Evolutionary conservation across 805 yeast genomes (phyloP).

Genomic region (Pichia occidentalis): DNA sequence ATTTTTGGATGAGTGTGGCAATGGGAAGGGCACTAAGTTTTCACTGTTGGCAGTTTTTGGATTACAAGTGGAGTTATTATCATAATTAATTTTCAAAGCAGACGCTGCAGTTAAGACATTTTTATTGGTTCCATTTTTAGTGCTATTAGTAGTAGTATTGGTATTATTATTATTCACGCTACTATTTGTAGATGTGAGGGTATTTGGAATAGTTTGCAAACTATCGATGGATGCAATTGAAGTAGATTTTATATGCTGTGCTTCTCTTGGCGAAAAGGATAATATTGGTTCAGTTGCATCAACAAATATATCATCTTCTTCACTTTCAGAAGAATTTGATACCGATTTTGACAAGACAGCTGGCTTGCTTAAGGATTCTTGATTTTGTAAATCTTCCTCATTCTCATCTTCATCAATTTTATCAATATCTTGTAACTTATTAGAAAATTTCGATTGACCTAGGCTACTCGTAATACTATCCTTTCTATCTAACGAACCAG

Average conservation of each 20-base stretch:
- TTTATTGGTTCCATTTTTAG: too few relatives aligned
- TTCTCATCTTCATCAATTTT: slow-evolving; percentile 9
- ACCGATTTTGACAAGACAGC: slow-evolving; percentile 11
- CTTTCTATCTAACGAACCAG: not conserved
- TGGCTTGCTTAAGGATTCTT: too few relatives aligned
- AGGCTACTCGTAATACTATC: slow-evolving; percentile 2
- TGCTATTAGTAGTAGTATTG: not conserved
- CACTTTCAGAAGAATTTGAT: slow-evolving; percentile 12
- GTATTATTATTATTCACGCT: not conserved
- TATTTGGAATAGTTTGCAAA: slow-evolving; percentile 1
- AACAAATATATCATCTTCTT: slow-evolving; percentile 19
- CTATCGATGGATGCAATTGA: slow-evolving; percentile 4
- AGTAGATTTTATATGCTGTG: slow-evolving; percentile 5
- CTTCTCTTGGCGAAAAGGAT: slow-evolving; percentile 16
- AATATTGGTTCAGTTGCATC: slow-evolving; percentile 22
- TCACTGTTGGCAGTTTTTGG: too few relatives aligned
- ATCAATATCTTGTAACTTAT: not conserved
- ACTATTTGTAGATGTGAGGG: slow-evolving; percentile 8
- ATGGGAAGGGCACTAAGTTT: slow-evolving; percentile 7
- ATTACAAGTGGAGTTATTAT: too few relatives aligned
- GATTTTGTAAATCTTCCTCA: slow-evolving; percentile 3
- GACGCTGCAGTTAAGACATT: too few relatives aligned
- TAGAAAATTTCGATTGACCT: slow-evolving; percentile 1
- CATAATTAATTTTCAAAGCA: too few relatives aligned
- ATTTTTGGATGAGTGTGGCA: slow-evolving; percentile 2